These are phyloP conservation scores for Echium plantagineum DNA, from an alignment of 257 asterid genomes.

Conservation along the genomic window DNA sequence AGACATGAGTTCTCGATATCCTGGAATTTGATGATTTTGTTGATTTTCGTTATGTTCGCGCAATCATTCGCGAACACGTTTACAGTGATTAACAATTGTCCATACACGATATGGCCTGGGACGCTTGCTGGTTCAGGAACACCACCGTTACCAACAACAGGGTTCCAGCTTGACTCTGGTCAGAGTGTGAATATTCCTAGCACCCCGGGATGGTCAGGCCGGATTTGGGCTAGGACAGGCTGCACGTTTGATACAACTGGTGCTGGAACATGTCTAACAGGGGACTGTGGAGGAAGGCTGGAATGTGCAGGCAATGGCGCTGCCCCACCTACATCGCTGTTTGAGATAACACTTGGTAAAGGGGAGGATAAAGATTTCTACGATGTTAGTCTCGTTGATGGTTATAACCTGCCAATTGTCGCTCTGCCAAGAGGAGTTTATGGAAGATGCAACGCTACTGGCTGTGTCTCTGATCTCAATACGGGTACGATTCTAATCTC, in stretches of 20 bases:
- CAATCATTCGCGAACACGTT: constrained; percentile 35
- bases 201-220: constrained; percentile 71
- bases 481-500: constrained; percentile 27
- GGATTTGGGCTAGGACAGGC: constrained; percentile 79
- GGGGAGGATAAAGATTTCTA: constrained; percentile 57
- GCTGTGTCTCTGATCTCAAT: constrained; percentile 56
- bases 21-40: constrained; percentile 12
- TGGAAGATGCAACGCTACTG: constrained; percentile 61
- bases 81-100: constrained; percentile 50
- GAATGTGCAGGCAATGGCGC: constrained; percentile 68
- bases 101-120: constrained; percentile 76
- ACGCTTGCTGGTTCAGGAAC: constrained; percentile 67
- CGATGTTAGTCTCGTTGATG: constrained; percentile 72
- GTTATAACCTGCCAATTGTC: constrained; percentile 62
- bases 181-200: constrained; percentile 39
- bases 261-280: constrained; percentile 62
- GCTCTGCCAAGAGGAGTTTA: constrained; percentile 40
- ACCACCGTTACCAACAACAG: constrained; percentile 56
- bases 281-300: constrained; percentile 73
- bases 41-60: constrained; percentile 15
- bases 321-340: constrained; percentile 67
- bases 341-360: constrained; percentile 68
- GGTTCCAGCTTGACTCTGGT: constrained; percentile 57
- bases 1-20: background rate
- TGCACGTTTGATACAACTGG: constrained; percentile 60